phyloP scores from a whole-genome alignment of 208 protist genomes.

The Trypanosomatidae sp. region DNA sequence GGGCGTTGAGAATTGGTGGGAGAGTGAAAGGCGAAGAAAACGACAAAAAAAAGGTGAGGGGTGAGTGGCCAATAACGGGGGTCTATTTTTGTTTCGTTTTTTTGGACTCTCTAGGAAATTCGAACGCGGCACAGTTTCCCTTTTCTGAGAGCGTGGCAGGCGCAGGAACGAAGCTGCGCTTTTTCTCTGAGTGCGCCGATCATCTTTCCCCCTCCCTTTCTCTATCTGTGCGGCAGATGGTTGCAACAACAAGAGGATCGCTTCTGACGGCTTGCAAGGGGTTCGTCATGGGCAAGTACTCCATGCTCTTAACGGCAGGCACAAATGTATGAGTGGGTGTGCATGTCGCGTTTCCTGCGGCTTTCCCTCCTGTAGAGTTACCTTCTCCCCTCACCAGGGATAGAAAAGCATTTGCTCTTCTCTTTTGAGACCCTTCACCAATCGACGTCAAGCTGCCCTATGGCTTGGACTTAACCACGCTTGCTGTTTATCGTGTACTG shows the following conservation, averaged over 20 bases:
- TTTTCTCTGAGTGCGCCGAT: not conserved
- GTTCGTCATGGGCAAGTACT: too few relatives aligned
- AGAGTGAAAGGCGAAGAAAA: not conserved
- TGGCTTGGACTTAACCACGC: not conserved
- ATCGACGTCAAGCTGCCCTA: not conserved
- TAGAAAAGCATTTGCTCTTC: not conserved
- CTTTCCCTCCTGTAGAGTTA: not conserved
- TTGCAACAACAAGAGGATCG: not conserved
- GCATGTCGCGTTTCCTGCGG: not conserved
- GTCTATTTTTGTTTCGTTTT: not conserved
- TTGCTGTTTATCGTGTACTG: not conserved
- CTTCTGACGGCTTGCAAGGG: not conserved
- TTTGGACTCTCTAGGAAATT: not conserved
- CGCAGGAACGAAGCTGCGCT: not conserved
- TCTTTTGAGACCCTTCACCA: not conserved
- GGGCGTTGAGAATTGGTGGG: not conserved
- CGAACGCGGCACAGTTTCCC: not conserved
- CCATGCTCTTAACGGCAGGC: not conserved
- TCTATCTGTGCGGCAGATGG: not conserved
- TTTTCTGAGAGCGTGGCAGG: not conserved
- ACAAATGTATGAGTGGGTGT: not conserved
- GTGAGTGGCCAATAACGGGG: not conserved
- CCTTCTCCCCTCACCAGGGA: not conserved
- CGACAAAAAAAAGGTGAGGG: not conserved
- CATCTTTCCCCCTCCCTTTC: not conserved